Evolutionary conservation across 192 early-diverging fungal species (phyloP), one percentile per base, ranked within the genome.

Genomic region (Geranomyces michiganensis): DNA sequence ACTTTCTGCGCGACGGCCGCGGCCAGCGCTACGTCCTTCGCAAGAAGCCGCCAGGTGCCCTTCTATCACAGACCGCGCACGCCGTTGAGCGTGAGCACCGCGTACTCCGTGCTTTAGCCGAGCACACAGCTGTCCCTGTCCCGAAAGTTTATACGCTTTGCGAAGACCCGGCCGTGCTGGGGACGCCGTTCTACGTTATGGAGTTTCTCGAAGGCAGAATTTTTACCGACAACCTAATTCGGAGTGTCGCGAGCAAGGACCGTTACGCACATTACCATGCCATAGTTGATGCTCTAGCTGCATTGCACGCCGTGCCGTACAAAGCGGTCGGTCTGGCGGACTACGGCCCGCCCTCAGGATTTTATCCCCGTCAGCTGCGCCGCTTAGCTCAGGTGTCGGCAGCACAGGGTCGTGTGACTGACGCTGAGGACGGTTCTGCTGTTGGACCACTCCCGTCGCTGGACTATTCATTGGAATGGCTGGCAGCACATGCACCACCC

Each of bases 161-260:
- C 76, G 92, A 96, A 72, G 92, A 98, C 74, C 51, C 59, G n/a
- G 69, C 71, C 21, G 87, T 98, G 22, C 74, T 96, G 36, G 96
- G 93, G 12, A 96, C 96, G 9, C 92, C 94, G 24, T 98, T 98
- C 76, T 98, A 96, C 81, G 88, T 93, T 36, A 98, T 98, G 96
- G 90, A 98, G 79, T 98, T 95, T 67, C 78, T 96, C 63, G 79
- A 95, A 51, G 96, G 96, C 36, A 88, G 94, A 1, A 92, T 98
- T 51, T 92, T 95, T 71, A 75, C 85, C 6, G 90, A 82, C 61
- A 76, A 79, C 44, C 55, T 69, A 33, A 46, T 81, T 19, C 48
- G 62, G 13, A 65, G 67, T 27, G 62, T 77, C 0, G 29, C 24
- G 21, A 9, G 13, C 9, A 19, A 15, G 26, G 76, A 79, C n/a